Evolutionary conservation across 768 basidiomycete species (phyloP), one percentile per base, ranked within the genome.

Genomic region (Suillus discolor): DNA sequence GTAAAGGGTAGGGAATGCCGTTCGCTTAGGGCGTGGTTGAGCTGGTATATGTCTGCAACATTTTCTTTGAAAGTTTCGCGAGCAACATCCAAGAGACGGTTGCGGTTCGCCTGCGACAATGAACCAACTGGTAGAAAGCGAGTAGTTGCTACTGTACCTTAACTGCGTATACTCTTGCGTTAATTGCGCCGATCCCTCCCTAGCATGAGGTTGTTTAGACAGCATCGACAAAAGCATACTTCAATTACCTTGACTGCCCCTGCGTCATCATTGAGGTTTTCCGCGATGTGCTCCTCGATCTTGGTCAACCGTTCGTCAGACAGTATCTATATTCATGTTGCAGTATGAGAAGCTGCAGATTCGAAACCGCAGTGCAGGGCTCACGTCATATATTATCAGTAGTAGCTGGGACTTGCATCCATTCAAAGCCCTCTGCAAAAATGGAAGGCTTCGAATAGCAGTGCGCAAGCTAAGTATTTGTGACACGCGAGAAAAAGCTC

Each of bases 1-100:
- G 83, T 80, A 25, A 95, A 72, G 0, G 91, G 90, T 2, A 96
- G 77, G 5, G 82, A 81, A 69, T 93, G 85, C 66, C 85, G 79
- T 66, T 91, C 86, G 0, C 87, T 80, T 16, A 94, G 77, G 0
- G 78, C 79, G 18, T 81, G 79, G 66, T 86, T 86, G 42, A 95
- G 79, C 62, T 89, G 83, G 67, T 89, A 88, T 62, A 97, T 94
- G 72, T 99, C 97, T 18, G 87, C 85, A 53, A 97, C 84, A 69
- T 97, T 97, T 75, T 99, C 96, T 70, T 91, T 93, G 80, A 90
- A 98, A 0, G 96, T 96, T 75, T 94, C 94, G 3, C 97, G 86
- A 2, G 97, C 97, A 8, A 99, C 94, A 68, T 99, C 97, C 38
- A 99, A 88, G 12, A 97, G 82, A 36, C 87, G 87, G 69, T 94